These are phyloP conservation scores for Escallonia rubra DNA, from an alignment of 129 eudicot genomes.

Conservation along the genomic window DNA sequence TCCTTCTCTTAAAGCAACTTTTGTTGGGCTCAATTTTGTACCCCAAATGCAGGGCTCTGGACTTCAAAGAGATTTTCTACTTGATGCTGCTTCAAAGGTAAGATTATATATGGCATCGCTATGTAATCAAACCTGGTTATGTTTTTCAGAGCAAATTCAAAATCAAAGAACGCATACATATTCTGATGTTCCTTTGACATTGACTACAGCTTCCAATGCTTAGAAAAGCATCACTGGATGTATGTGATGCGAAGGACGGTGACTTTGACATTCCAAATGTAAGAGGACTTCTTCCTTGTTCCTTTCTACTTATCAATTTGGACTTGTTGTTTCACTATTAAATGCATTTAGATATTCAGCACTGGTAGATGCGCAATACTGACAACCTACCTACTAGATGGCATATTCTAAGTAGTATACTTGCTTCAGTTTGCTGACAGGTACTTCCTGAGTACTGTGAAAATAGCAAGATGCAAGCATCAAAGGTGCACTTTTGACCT, in stretches of 20 bases:
- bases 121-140: neutral
- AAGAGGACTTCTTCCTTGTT: constrained; percentile 1
- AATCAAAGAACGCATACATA: neutral
- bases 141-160: neutral
- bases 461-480: constrained; percentile 77
- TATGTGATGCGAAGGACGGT: constrained; percentile 72
- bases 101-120: neutral
- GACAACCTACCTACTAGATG: neutral
- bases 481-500: constrained; percentile 33
- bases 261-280: constrained; percentile 74
- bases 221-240: constrained; percentile 71
- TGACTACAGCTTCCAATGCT: constrained; percentile 78
- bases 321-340: neutral
- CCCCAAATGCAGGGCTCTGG: constrained; percentile 67
- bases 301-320: neutral
- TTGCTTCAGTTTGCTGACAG: constrained; percentile 47
- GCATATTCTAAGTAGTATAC: neutral
- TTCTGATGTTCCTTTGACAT: constrained; percentile 9
- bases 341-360: neutral
- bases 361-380: neutral
- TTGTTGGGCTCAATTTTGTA: constrained; percentile 5
- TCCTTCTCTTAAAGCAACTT: neutral
- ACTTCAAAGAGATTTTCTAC: constrained; percentile 43
- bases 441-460: constrained; percentile 52
- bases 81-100: constrained; percentile 61